Conservation (phyloP, 2,329 filamentous ascomycete genomes). For the Cytospora mali region DNA sequence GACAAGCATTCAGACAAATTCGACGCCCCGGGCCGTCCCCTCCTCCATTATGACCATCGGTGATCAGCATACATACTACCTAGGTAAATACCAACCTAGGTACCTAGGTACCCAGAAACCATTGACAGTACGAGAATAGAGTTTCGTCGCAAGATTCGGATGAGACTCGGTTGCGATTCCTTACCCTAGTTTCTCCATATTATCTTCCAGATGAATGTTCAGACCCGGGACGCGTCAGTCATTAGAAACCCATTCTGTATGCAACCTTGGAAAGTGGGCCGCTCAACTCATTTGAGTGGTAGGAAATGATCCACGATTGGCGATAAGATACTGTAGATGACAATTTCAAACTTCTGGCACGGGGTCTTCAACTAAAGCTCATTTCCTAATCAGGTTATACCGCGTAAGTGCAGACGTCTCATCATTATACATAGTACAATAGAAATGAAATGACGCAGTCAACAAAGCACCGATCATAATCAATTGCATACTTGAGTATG, state of each 20-base stretch:
- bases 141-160: neutral
- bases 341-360: neutral
- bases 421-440: neutral
- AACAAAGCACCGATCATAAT: neutral
- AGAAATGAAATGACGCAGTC: neutral
- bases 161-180: neutral
- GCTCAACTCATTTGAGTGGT: neutral
- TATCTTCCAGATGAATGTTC: neutral
- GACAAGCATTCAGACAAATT: too few species aligned
- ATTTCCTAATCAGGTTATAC: neutral
- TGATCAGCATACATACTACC: too few species aligned
- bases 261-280: neutral
- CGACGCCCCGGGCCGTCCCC: neutral
- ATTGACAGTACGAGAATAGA: neutral
- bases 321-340: neutral
- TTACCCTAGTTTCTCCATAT: neutral
- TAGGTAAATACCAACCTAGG: too few species aligned
- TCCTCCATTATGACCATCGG: neutral
- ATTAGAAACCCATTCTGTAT: neutral
- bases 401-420: neutral
- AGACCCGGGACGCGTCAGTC: neutral
- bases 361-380: neutral
- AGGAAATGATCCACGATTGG: neutral
- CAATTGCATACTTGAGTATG: too few species aligned
- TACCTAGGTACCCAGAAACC: too few species aligned